Base-by-base conservation (phyloP, 306 rosid species). In the Prunus dulcis region DNA sequence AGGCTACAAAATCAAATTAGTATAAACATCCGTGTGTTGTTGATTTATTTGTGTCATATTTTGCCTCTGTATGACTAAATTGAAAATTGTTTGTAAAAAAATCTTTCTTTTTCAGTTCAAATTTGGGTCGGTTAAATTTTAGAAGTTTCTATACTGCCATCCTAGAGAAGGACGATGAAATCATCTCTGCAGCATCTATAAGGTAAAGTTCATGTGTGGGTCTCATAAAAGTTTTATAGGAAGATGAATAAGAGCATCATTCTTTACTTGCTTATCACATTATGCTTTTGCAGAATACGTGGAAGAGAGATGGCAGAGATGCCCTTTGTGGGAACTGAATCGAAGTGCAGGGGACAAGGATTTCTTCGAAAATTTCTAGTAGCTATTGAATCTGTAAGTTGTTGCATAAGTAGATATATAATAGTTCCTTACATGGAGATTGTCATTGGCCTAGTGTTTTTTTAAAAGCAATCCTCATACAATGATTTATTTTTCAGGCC, bases 301-400 rank as follows among this genome's bases (percentile, higher is more conserved):
- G 86, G 87, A 55, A 51, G 3, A 3, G 50, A 51, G 32, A 22
- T 79, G n/a, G 84, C 83, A 5, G 84, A 88, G 67, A 78, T 88
- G 78, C 78, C 89, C 27, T 83, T 88, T 22, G 73, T 88, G 28
- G 79, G 83, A 13, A 88, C 84, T 0, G 25, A 67, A 0, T n/a
- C 22, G 50, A 12, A 64, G 50, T 76, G 49, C 64, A 79, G 81
- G 73, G 46, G 69, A 6, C 43, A 62, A 74, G 83, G 87, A 38
- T 67, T 73, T 71, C 72, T 85, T 60, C 13, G 25, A 22, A 70
- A 19, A 51, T 58, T 87, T 67, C 58, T 78, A 67, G 45, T 2
- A 6, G 56, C 23, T 4, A 76, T 87, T 75, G 87, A 82, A 78
- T 78, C 77, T 4, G 87, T 80, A 78, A 80, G 87, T 80, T 53